Percentiles rank a stretch among this genome's conserved stretches.
Evolutionary conservation across 2,329 filamentous ascomycete species (phyloP).

Genomic region (Podosphaera fusca): DNA sequence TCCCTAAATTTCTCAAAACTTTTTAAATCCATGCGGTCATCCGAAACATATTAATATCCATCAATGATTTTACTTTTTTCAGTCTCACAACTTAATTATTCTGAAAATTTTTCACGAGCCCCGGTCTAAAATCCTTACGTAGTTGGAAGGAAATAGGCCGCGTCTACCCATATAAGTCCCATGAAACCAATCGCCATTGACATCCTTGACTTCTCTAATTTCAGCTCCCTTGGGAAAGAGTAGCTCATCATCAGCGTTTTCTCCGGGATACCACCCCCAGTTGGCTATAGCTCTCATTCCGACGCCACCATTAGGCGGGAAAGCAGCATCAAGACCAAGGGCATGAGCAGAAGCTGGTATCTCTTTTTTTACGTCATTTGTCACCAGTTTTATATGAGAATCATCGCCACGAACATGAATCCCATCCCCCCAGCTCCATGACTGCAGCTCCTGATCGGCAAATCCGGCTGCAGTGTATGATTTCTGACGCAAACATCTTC

Average conservation of each 20-base stretch:
- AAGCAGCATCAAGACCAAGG: constrained; percentile 16
- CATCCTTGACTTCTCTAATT: constrained; percentile 60
- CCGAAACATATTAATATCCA: no score
- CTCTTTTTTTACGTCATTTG: constrained; percentile 25
- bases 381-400: constrained; percentile 24
- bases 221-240: constrained; percentile 66
- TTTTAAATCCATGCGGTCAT: no score
- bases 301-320: constrained; percentile 55
- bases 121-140: constrained; percentile 31
- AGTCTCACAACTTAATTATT: no score
- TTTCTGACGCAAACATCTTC: constrained; percentile 41
- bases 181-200: constrained; percentile 80
- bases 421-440: constrained; percentile 28
- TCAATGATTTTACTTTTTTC: no score
- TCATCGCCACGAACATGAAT: constrained; percentile 12
- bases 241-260: constrained; percentile 44
- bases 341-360: constrained; percentile 11
- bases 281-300: constrained; percentile 39
- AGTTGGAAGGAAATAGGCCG: constrained; percentile 61
- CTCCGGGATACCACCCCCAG: constrained; percentile 59
- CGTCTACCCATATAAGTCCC: constrained; percentile 63
- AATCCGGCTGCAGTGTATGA: constrained; percentile 16
- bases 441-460: constrained; percentile 18
- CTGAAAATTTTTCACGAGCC: not conserved
- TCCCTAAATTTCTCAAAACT: no score